Percentiles rank a stretch among this genome's conserved stretches.
phyloP scores from a whole-genome alignment of 495 filamentous ascomycete species.

The Evernia prunastri region DNA sequence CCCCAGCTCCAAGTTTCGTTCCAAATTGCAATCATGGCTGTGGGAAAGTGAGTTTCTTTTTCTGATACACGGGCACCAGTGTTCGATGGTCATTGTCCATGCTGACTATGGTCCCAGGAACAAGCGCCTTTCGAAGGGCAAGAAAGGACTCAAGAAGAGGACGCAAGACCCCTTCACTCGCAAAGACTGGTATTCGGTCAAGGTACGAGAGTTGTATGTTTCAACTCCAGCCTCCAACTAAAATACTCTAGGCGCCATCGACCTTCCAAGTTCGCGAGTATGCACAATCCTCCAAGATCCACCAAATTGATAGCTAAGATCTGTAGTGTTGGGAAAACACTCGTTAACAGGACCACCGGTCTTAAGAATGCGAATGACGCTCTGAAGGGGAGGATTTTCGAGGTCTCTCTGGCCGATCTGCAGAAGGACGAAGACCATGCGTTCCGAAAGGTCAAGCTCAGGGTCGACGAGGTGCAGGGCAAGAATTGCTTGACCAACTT shows the following conservation, averaged over 20 bases:
- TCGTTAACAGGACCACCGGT: constrained; percentile 98
- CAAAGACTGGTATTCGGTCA: constrained; percentile 98
- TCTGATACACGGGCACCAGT: background rate
- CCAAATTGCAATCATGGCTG: constrained; percentile 73
- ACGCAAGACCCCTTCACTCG: constrained; percentile 92
- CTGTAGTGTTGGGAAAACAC: constrained; percentile 90
- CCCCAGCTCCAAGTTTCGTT: background rate
- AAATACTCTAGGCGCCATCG: constrained; percentile 66
- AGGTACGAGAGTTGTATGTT: constrained; percentile 51
- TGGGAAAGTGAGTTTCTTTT: constrained; percentile 68
- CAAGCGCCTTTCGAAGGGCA: constrained; percentile 99
- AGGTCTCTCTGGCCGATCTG: constrained; percentile 96
- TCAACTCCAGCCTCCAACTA: constrained; percentile 21
- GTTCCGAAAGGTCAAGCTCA: constrained; percentile 98
- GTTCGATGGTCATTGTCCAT: constrained; percentile 15
- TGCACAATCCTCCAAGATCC: constrained; percentile 34
- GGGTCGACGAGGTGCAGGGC: constrained; percentile 97
- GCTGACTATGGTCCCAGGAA: constrained; percentile 58
- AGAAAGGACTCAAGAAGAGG: constrained; percentile 99
- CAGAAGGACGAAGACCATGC: constrained; percentile 99
- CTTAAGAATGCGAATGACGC: constrained; percentile 99
- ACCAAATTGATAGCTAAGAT: constrained; percentile 16
- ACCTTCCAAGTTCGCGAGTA: constrained; percentile 97
- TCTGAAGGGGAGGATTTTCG: constrained; percentile 96
- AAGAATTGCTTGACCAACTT: constrained; percentile 99